Conservation (phyloP, 768 basidiomycete species). For the Kockovaella imperatae region DNA sequence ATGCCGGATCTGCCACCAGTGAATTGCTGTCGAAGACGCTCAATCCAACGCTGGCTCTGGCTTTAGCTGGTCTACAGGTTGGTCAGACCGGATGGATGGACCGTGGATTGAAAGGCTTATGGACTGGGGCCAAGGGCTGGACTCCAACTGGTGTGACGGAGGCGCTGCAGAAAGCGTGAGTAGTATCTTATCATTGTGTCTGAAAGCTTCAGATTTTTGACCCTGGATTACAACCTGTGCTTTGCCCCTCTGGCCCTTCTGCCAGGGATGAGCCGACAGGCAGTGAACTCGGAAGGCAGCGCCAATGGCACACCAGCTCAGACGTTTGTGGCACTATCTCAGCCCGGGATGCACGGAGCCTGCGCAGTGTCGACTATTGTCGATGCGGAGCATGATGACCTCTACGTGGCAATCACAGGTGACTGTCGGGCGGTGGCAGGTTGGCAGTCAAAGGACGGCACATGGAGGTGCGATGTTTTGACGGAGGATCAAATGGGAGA, state of each 20-base stretch:
- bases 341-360: conserved; percentile 79
- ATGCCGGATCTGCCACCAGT: conserved; percentile 75
- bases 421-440: conserved; percentile 95
- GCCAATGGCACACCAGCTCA: conserved; percentile 56
- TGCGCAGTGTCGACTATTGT: conserved; percentile 84
- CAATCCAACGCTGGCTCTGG: conserved; percentile 72
- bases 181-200: conserved; percentile 30
- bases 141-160: conserved; percentile 16
- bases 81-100: conserved; percentile 7
- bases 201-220: conserved; percentile 67
- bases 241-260: too few species aligned
- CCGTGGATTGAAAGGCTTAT: conserved; percentile 8
- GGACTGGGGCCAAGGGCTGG: conserved; percentile 7
- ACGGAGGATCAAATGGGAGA: conserved; percentile 94
- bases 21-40: conserved; percentile 72
- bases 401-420: conserved; percentile 87
- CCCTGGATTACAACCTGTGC: conserved; percentile 77
- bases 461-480: conserved; percentile 88
- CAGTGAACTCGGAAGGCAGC: too few species aligned
- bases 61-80: conserved; percentile 51
- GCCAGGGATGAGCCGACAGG: too few species aligned
- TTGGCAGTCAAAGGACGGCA: conserved; percentile 69
- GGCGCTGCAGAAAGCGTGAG: conserved; percentile 26
- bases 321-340: conserved; percentile 50
- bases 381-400: conserved; percentile 69